phyloP scores from a whole-genome alignment of 106 monocot genomes.

The Narthecium ossifragum region DNA sequence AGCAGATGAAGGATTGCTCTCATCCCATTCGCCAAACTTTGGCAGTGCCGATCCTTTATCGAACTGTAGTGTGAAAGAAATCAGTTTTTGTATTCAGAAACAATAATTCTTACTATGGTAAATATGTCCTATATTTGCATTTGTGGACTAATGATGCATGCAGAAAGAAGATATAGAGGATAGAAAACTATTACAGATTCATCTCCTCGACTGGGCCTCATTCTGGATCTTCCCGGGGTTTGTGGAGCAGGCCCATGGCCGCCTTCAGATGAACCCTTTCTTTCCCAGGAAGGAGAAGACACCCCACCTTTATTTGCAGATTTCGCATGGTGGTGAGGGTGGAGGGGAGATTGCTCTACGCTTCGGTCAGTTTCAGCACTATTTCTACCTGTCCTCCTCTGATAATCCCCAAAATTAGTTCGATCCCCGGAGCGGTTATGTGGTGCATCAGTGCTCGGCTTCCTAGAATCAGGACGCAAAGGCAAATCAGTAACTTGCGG shows the following conservation, averaged over 20 bases:
- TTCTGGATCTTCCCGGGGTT: slow-evolving; percentile 24
- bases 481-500: slow-evolving; percentile 1
- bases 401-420: neutral
- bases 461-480: slow-evolving; percentile 1
- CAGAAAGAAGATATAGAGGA: neutral
- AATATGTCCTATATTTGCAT: too few relatives aligned
- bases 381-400: slow-evolving; percentile 12
- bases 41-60: slow-evolving; percentile 52
- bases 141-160: too few relatives aligned
- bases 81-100: neutral
- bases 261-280: slow-evolving; percentile 21
- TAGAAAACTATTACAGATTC: slow-evolving; percentile 30
- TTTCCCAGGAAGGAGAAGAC: slow-evolving; percentile 33
- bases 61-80: slow-evolving; percentile 20
- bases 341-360: slow-evolving; percentile 49
- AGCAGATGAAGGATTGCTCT: slow-evolving; percentile 44
- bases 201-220: slow-evolving; percentile 28
- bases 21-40: slow-evolving; percentile 80
- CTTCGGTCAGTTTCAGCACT: slow-evolving; percentile 32
- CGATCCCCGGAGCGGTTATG: slow-evolving; percentile 3
- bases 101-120: neutral
- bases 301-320: slow-evolving; percentile 18
- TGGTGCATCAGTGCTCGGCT: slow-evolving; percentile 1
- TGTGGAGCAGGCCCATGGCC: slow-evolving; percentile 21
- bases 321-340: slow-evolving; percentile 28